Evolutionary conservation across 306 rosid genomes (phyloP), one percentile per base, ranked within the genome.

Genomic region (Abrus precatorius): DNA sequence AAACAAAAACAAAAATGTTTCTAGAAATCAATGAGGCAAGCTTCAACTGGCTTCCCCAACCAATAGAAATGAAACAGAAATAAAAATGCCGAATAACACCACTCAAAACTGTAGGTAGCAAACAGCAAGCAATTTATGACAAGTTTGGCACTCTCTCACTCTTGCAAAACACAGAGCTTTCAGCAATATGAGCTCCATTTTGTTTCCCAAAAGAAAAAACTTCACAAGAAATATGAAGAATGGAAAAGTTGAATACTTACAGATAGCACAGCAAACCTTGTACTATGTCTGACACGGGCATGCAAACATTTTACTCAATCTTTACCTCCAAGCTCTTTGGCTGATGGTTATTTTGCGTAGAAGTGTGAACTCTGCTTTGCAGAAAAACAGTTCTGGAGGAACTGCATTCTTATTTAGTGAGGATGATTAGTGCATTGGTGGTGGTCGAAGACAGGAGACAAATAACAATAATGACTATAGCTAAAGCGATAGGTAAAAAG

Each of bases 401-500:
- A 62, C 44, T 68, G 69, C 67, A 72, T 49, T 80, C 57, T 44
- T 65, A 48, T 55, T 71, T 74, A 63, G 82, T 33, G 32, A n/a
- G 78, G 63, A 69, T 48, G 61, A 81, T 30, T 66, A 62, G 56
- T 54, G 53, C 70, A 38, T 27, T 77, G 80, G 66, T 77, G 69
- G 71, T 84, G 87, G 91, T 85, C 89, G 89, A 82, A 9, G 93
- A 89, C 90, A 80, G 85, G 9, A 53, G 86, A 80, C 40, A 86
- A 44, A 52, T 90, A 86, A 89, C 88, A 86, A 90, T 96, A 14
- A 93, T 86, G 85, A 88, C 56, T 49, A 76, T 83, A 78, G 88
- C 86, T 84, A 91, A 91, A 80, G 93, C 89, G 77, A 53, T 72
- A 56, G 88, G 90, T 76, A 87, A 90, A 84, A 83, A 76, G 82